Evolutionary conservation across 2,329 filamentous ascomycete species (phyloP).

Genomic region (Xylariaceae sp.): DNA sequence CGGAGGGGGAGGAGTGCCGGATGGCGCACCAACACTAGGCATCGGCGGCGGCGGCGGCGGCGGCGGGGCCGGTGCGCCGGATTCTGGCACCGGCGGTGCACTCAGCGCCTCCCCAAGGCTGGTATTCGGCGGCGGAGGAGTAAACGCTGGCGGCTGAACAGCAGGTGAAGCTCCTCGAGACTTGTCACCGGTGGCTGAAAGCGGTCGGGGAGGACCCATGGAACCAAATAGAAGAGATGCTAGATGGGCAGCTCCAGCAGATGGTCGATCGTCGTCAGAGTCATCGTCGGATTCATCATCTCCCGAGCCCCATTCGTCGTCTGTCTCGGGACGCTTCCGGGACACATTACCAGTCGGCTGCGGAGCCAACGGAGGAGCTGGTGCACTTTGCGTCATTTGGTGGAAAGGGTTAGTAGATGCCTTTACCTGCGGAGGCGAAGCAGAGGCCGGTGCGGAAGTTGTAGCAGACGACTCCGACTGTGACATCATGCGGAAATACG

Average conservation of each 20-base stretch:
- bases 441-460: slow-evolving; percentile 40
- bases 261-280: slow-evolving; percentile 71
- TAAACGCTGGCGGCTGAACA: slow-evolving; percentile 34
- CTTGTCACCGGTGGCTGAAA: slow-evolving; percentile 76
- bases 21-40: slow-evolving; percentile 37
- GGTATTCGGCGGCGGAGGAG: slow-evolving; percentile 30
- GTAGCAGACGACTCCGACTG: slow-evolving; percentile 56
- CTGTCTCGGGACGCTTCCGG: slow-evolving; percentile 47
- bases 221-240: slow-evolving; percentile 94
- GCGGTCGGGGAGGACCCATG: slow-evolving; percentile 86
- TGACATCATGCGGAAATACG: slow-evolving; percentile 86
- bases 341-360: slow-evolving; percentile 49
- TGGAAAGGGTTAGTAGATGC: slow-evolving; percentile 95
- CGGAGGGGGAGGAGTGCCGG: slow-evolving; percentile 33
- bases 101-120: slow-evolving; percentile 30
- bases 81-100: slow-evolving; percentile 34
- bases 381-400: slow-evolving; percentile 61
- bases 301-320: slow-evolving; percentile 83
- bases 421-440: slow-evolving; percentile 42
- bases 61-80: slow-evolving; percentile 35
- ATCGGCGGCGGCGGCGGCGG: slow-evolving; percentile 36
- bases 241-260: slow-evolving; percentile 81
- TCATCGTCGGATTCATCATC: slow-evolving; percentile 61
- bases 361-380: slow-evolving; percentile 36
- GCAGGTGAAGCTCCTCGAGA: slow-evolving; percentile 39